Base-by-base conservation (phyloP, 495 filamentous ascomycete species). In the Hypoxylon lienhwacheense region DNA sequence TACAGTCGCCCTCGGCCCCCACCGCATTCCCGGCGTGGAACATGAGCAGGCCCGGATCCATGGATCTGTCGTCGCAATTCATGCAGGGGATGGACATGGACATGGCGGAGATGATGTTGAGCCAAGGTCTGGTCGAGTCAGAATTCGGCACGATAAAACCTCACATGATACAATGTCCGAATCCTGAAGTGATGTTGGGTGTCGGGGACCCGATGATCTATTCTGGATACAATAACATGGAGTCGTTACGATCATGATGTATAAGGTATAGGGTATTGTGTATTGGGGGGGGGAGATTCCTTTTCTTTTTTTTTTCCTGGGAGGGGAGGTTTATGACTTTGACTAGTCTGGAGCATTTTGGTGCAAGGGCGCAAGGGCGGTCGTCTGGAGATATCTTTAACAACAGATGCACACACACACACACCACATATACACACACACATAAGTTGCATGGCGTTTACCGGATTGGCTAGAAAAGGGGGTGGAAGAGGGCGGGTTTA, bases 121-220 rank as follows among this genome's bases (percentile, higher is more conserved):
- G 67, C 46, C 75, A 76, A 46, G 69, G 67, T 8, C 61, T 74
- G 15, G 58, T 74, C 34, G 73, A 74, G 45, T 68, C 70, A n/a
- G 68, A 67, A 52, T 75, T 74, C 26, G 74, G 72, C 15, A 73
- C 70, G 25, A 68, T 76, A 59, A 77, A 77, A 62, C 74, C 74
- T n/a, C 70, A 73, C 40, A 69, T 70, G 49, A 65, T 78, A 16
- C 65, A 68, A 41, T 67, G 65, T 52, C 64, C 70, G 39, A 73
- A 77, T 46, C 72, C 69, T 5, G 72, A 75, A 41, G 72, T 76
- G 14, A 78, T 77, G 73, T 59, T 76, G 53, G 74, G 74, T n/a
- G 68, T 76, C 51, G 73, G 70, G 12, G 75, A 78, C 36, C 73
- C 75, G 20, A 76, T 77, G 74, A 76, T 78, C 28, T 73, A 70